These are phyloP conservation scores for Scedosporium aurantiacum DNA, from an alignment of 2,329 filamentous ascomycete species.

Conservation along the genomic window DNA sequence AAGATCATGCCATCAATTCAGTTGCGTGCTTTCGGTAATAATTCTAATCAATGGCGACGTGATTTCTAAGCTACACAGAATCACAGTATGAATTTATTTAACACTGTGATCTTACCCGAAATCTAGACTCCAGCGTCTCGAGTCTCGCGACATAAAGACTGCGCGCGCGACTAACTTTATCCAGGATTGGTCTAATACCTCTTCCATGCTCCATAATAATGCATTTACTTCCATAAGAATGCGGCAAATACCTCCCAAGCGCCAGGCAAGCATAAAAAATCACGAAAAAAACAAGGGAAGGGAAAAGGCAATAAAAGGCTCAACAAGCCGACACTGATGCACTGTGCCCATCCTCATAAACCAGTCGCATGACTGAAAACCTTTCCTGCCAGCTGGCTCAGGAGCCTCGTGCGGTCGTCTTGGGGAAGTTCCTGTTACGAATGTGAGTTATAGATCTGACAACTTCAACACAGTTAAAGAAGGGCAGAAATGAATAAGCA, in stretches of 20 bases:
- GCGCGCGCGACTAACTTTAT: neutral
- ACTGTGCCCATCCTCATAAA: conserved; percentile 18
- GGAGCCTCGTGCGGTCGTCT: conserved; percentile 65
- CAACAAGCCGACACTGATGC: neutral
- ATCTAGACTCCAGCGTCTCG: too few species aligned
- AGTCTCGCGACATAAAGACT: too few species aligned
- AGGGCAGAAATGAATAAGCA: conserved; percentile 12
- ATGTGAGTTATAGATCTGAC: neutral
- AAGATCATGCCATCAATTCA: neutral
- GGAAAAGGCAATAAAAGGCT: neutral
- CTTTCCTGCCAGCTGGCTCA: conserved; percentile 75
- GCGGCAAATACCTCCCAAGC: neutral
- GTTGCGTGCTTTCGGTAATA: neutral
- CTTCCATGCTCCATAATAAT: neutral
- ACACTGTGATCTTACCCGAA: too few species aligned
- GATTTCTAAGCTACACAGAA: neutral
- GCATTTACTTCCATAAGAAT: neutral
- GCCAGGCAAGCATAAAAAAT: neutral
- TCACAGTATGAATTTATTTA: neutral
- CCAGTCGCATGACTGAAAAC: conserved; percentile 74
- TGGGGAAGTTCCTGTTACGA: conserved; percentile 61
- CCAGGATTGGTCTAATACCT: neutral
- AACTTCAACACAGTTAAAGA: neutral
- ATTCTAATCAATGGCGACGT: neutral
- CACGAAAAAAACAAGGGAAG: conserved; percentile 2